Base-by-base conservation (phyloP, 805 yeast genomes). In the Teunomyces kruisii region DNA sequence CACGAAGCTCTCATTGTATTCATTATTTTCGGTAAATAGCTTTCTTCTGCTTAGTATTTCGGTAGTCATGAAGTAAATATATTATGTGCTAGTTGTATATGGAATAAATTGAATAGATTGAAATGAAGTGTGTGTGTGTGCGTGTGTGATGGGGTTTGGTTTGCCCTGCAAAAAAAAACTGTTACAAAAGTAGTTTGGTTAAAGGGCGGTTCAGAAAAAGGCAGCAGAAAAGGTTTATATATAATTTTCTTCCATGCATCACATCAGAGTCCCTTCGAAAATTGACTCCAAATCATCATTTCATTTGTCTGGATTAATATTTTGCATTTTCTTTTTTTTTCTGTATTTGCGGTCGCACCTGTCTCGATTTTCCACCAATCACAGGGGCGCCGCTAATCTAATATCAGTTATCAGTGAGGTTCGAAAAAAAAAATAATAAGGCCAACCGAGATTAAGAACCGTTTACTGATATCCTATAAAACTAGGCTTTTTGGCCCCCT, bases 1-100 rank as follows among this genome's bases (percentile, higher is more conserved):
- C 29, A 68, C 57, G 12, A 38, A 40, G 37, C 62, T 51, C 19
- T 62, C 56, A 44, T 67, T 55, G 47, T 66, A 61, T 27, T 55
- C 56, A 10, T 55, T 57, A 48, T 70, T 67, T 51, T 70, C 68
- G 2, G 62, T 57, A 51, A 70, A 72, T 14, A 68, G 51, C 33
- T 60, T 49, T 53, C 73, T 59, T 55, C 59, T 58, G 32, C 65
- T 56, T 41, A 65, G 49, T 42, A 57, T 46, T 49, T 51, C 56
- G n/a, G n/a, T n/a, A 28, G 42, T 28, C 31, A 37, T 35, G 38
- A 19, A 9, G 31, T 30, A 17, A 32, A 24, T n/a, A n/a, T n/a
- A n/a, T n/a, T n/a, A n/a, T n/a, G n/a, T n/a, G n/a, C n/a, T n/a
- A n/a, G n/a, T n/a, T n/a, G n/a, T n/a, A n/a, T n/a, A n/a, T n/a